phyloP scores from a whole-genome alignment of 2,329 filamentous ascomycete species.

The Sporothrix mexicana region DNA sequence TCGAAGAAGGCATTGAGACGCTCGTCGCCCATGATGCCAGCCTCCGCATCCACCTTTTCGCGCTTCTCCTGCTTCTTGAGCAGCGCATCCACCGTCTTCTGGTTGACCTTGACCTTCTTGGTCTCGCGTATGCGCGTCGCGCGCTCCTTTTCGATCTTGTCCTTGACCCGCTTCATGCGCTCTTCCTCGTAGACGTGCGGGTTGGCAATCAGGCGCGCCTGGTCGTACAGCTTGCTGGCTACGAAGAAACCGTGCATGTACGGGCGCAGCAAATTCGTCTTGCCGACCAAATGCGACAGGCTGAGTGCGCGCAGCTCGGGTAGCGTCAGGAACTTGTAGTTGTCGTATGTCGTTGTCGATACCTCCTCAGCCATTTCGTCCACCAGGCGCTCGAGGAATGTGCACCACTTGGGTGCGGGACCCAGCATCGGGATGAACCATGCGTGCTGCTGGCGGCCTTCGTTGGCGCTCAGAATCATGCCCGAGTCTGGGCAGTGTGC shows the following conservation, averaged over 20 bases:
- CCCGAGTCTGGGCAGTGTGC: conserved; percentile 91
- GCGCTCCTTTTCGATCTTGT: conserved; percentile 97
- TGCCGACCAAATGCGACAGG: conserved; percentile 86
- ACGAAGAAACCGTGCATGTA: conserved; percentile 99
- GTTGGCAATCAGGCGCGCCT: conserved; percentile 89
- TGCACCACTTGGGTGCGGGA: conserved; percentile 92
- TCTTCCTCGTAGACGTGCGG: conserved; percentile 95
- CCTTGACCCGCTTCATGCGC: conserved; percentile 85
- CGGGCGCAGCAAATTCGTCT: conserved; percentile 84
- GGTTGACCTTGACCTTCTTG: conserved; percentile 98
- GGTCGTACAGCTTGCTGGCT: conserved; percentile 91
- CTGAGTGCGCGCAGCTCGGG: conserved; percentile 85
- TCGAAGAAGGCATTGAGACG: conserved; percentile 91
- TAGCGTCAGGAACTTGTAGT: conserved; percentile 96
- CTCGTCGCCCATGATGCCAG: conserved; percentile 76
- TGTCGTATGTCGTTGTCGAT: conserved; percentile 87
- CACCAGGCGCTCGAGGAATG: conserved; percentile 95
- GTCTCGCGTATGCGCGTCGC: conserved; percentile 90
- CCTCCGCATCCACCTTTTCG: conserved; percentile 62
- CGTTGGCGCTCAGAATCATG: conserved; percentile 96
- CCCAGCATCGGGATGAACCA: conserved; percentile 61
- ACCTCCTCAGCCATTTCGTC: conserved; percentile 95
- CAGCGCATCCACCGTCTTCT: conserved; percentile 75
- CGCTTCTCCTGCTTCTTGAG: conserved; percentile 69
- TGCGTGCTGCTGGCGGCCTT: conserved; percentile 91